Base-by-base conservation (phyloP, 2,329 filamentous ascomycete genomes). In the Chaetomium sp. region DNA sequence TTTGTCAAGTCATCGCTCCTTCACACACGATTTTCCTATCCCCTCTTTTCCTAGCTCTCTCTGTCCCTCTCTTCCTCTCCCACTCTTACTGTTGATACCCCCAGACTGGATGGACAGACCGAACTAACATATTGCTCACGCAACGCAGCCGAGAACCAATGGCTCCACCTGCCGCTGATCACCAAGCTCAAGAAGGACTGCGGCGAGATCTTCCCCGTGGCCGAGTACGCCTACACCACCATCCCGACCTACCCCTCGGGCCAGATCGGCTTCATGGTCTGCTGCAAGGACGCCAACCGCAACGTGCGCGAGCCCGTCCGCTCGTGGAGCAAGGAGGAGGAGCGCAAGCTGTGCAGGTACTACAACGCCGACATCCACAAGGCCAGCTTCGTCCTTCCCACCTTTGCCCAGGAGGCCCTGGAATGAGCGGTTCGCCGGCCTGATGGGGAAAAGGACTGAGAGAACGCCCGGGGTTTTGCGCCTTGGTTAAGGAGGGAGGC, bases 201-300 rank as follows among this genome's bases (percentile, higher is more conserved):
- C 90, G 90, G 90, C 79, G 90, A 95, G 80, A 91, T 99, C 79
- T 99, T 99, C 89, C 93, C 95, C 70, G 91, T 92, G 69, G 95
- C 91, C 78, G 95, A 99, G 83, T 99, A 98, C 83, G 95, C 91
- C 74, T 99, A 97, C 87, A 98, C 94, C 75, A 98, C 94, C 74
- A 99, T 99, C 80, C 95, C 95, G 66, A 99, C 95, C 77, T 99
- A 99, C 85, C 95, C 95, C 71, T 96, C 92, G 64, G 95, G 95
- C 77, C 95, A 99, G 84, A 99, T 99, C 75, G 95, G 95, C 77
- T 99, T 99, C 89, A 97, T 99, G 93, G 92, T 99, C 77, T 98
- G 95, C 89, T 91, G 86, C 89, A 98, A 99, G 88, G 94, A 98
- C 77, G 83, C 88, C 77, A 87, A 81, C 76, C 87, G 89, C 78